Base-by-base conservation (phyloP, 2,329 filamentous ascomycete species). In the Herpotrichia juniperi region DNA sequence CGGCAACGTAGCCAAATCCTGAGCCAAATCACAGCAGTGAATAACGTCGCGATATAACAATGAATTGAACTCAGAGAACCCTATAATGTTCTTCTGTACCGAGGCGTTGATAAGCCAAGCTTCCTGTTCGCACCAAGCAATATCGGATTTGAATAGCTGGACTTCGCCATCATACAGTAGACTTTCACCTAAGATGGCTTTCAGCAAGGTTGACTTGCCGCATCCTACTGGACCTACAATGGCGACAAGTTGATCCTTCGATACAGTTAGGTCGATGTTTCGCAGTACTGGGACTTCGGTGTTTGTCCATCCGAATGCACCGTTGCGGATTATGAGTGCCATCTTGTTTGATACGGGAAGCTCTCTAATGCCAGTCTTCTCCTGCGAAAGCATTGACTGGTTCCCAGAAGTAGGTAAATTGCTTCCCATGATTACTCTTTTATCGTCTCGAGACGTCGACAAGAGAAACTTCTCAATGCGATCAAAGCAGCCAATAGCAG, bases 201-300 rank as follows among this genome's bases (percentile, higher is more conserved):
- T 62, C 19, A 57, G 47, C 11, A 82, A 56, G 2, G 78, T 79
- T 14, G 78, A 53, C 39, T 62, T 62, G 1, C 59, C 54, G 21
- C 48, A 51, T 17, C 46, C 54, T 2, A 60, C 52, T 9, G 57
- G 52, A 5, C 59, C 57, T 21, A 54, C 46, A 12, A 62, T 32
- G 12, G 58, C 28, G 3, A 46, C 54, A 5, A 62, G 42, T 7
- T 49, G 25, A 1, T 51, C 52, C 19, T 35, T 32, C 19, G n/a
- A 25, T 21, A 57, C 22, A 1, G 17, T 44, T 1, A 51, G 22
- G 16, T 51, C 30, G 24, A 54, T 35, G 16, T 28, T 40, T 14
- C 28, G 28, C 7, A 57, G 9, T 11, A 46, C 30, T 14, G 50
- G 42, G 9, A 17, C 17, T 3, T 5, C 30, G 6, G 44, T 35